Conservation (phyloP, 2,329 filamentous ascomycete genomes). For the Pseudovirgaria hyperparasitica region DNA sequence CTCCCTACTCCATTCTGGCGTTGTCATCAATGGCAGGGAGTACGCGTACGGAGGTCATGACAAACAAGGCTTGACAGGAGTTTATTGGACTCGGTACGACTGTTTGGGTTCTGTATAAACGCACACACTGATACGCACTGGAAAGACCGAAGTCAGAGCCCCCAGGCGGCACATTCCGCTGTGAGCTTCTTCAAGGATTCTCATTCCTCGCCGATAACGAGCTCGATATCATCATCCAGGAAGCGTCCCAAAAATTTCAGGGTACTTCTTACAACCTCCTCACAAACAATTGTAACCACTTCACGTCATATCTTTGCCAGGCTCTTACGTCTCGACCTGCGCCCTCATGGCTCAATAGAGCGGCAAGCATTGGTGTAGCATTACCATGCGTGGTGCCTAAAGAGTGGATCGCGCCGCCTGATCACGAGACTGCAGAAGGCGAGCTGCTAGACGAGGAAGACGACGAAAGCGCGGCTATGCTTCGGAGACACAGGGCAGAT, state of each 20-base stretch:
- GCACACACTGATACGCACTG: not conserved
- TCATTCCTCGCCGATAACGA: slow-evolving; percentile 56
- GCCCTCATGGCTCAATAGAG: slow-evolving; percentile 68
- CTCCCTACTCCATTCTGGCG: slow-evolving; percentile 68
- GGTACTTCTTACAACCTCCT: slow-evolving; percentile 71
- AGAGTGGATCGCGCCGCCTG: slow-evolving; percentile 71
- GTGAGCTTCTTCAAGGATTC: slow-evolving; percentile 67
- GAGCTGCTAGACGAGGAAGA: slow-evolving; percentile 49
- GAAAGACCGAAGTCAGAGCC: slow-evolving; percentile 50
- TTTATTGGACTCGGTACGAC: slow-evolving; percentile 63
- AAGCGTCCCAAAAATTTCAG: slow-evolving; percentile 58
- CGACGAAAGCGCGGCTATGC: slow-evolving; percentile 48
- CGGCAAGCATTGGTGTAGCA: slow-evolving; percentile 69
- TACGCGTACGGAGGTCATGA: slow-evolving; percentile 81
- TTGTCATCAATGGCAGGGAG: slow-evolving; percentile 68
- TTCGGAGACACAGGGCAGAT: slow-evolving; percentile 32
- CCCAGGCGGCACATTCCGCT: slow-evolving; percentile 64
- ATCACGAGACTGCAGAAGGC: slow-evolving; percentile 60
- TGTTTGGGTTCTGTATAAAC: not conserved
- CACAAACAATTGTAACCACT: slow-evolving; percentile 81
- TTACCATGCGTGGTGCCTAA: slow-evolving; percentile 70
- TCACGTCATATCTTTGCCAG: slow-evolving; percentile 64
- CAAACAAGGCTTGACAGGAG: slow-evolving; percentile 55
- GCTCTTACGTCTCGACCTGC: slow-evolving; percentile 58
- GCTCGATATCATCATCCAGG: slow-evolving; percentile 56